Evolutionary conservation across 2,329 filamentous ascomycete genomes (phyloP).

Genomic region (Aureobasidium musti): DNA sequence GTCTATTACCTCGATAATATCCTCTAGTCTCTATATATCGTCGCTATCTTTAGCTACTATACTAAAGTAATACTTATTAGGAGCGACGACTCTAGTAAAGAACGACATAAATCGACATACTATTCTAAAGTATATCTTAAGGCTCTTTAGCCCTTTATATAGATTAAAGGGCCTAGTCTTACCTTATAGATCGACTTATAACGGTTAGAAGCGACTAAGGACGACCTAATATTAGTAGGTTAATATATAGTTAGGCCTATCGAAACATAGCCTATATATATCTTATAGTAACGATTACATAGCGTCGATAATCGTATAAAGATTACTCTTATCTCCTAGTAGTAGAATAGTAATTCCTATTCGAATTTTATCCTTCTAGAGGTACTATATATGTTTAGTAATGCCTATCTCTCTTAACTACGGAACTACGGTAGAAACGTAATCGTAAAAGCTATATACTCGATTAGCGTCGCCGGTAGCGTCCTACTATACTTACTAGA

Average conservation of each 20-base stretch:
- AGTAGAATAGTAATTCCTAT: too few relatives aligned
- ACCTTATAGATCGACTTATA: not conserved
- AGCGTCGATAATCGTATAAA: slow-evolving; percentile 1
- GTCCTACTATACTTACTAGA: too few relatives aligned
- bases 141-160: not conserved
- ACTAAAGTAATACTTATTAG: not conserved
- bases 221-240: too few relatives aligned
- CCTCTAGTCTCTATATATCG: not conserved
- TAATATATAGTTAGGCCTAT: not conserved
- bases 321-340: too few relatives aligned
- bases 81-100: not conserved
- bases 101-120: not conserved
- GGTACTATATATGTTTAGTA: too few relatives aligned
- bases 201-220: not conserved
- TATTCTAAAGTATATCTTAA: not conserved
- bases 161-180: not conserved
- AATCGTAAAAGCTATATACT: too few relatives aligned
- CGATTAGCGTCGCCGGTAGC: too few relatives aligned
- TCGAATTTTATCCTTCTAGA: too few relatives aligned
- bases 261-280: not conserved
- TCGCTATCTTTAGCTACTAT: not conserved
- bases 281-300: not conserved
- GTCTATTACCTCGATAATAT: not conserved
- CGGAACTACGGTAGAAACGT: too few relatives aligned
- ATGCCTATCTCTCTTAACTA: too few relatives aligned